A percentile compares a stretch with the other conserved stretches of the same genome.
phyloP scores from a whole-genome alignment of 805 yeast species.

The Yamadazyma laniorum region DNA sequence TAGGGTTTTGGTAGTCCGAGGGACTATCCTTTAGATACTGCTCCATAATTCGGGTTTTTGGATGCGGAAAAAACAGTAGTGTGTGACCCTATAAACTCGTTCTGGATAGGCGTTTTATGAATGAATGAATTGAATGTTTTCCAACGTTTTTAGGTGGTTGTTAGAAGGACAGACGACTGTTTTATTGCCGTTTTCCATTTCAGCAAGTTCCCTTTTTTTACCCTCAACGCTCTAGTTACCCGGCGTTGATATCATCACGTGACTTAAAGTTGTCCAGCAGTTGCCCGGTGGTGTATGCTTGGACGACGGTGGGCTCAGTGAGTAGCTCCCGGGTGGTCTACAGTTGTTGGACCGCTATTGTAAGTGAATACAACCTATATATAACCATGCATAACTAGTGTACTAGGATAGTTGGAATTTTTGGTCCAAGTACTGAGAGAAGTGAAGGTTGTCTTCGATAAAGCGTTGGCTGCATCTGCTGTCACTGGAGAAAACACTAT shows the following conservation, averaged over 20 bases:
- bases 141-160: neutral
- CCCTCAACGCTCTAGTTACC: neutral
- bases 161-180: neutral
- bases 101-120: too few species aligned
- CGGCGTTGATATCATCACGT: neutral
- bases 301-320: too few species aligned
- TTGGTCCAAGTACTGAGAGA: neutral
- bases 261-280: neutral
- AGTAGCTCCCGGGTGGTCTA: too few species aligned
- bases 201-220: neutral
- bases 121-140: too few species aligned
- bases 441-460: neutral
- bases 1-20: constrained; percentile 17
- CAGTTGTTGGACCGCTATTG: too few species aligned
- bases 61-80: neutral
- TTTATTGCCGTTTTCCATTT: too few species aligned
- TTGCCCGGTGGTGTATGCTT: too few species aligned
- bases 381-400: too few species aligned
- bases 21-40: constrained; percentile 35
- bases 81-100: too few species aligned
- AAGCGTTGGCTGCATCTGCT: too few species aligned
- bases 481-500: too few species aligned
- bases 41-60: constrained; percentile 20
- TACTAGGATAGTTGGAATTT: neutral
- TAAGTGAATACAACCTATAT: too few species aligned